These are phyloP conservation scores for Rhizophagus prolifer DNA, from an alignment of 192 early-diverging fungal genomes.

Conservation along the genomic window DNA sequence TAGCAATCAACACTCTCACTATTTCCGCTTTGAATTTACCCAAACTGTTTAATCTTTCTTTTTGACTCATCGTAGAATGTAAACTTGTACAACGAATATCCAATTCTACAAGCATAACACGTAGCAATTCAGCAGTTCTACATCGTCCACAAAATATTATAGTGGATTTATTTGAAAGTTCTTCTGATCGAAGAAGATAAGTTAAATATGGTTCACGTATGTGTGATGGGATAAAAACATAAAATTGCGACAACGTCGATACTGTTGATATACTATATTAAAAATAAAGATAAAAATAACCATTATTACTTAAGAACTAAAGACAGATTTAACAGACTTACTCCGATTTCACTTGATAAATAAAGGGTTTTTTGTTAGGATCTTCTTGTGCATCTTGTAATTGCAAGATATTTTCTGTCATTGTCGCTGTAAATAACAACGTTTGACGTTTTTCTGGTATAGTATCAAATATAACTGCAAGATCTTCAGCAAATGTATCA, in stretches of 20 bases:
- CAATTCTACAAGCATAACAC: conserved; percentile 87
- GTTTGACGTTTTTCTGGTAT: conserved; percentile 89
- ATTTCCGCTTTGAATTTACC: conserved; percentile 90
- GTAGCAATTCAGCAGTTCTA: conserved; percentile 78
- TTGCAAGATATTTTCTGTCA: conserved; percentile 85
- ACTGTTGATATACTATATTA: conserved; percentile 66
- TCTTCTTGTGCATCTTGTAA: conserved; percentile 50
- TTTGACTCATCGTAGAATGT: conserved; percentile 92
- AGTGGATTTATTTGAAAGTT: conserved; percentile 73
- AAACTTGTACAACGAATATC: conserved; percentile 86
- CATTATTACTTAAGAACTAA: background rate
- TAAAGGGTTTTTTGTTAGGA: conserved; percentile 47
- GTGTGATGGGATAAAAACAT: conserved; percentile 90
- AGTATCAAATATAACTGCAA: conserved; percentile 72
- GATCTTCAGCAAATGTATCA: conserved; percentile 80
- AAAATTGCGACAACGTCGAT: conserved; percentile 80
- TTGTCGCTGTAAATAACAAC: conserved; percentile 94
- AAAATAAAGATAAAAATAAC: conserved; percentile 29
- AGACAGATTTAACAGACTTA: conserved; percentile 15
- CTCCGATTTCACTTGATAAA: conserved; percentile 52
- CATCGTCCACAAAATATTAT: conserved; percentile 94
- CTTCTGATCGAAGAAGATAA: conserved; percentile 70
- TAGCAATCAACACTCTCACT: conserved; percentile 87
- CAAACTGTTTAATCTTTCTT: conserved; percentile 84
- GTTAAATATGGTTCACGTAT: conserved; percentile 87